These are phyloP conservation scores for Theobroma grandiflorum DNA, from an alignment of 441 rosid genomes.

Conservation along the genomic window DNA sequence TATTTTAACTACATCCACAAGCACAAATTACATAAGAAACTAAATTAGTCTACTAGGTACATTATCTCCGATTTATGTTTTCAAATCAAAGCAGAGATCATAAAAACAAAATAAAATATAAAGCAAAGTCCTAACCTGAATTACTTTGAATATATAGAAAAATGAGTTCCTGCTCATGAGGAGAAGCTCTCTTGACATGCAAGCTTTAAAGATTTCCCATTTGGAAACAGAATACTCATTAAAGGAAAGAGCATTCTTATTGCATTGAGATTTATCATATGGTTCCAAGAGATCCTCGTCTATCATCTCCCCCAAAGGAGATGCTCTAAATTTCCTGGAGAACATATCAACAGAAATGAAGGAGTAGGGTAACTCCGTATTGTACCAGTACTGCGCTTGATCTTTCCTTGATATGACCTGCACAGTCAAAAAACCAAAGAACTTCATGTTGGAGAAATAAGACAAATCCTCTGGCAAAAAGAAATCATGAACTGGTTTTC, in stretches of 20 bases:
- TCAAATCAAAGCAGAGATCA: background rate
- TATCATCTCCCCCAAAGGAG: slow-evolving; percentile 41
- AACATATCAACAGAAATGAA: slow-evolving; percentile 50
- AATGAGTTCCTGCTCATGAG: slow-evolving; percentile 65
- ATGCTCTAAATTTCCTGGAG: slow-evolving; percentile 40
- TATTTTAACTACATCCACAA: background rate
- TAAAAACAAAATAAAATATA: background rate
- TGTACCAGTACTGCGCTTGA: slow-evolving; percentile 70
- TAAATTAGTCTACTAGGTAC: no score
- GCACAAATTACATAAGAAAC: no score
- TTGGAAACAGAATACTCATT: slow-evolving; percentile 46
- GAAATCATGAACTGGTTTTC: background rate
- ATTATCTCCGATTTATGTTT: background rate
- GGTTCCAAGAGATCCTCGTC: slow-evolving; percentile 41
- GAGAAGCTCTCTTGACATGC: slow-evolving; percentile 65
- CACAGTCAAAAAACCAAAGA: slow-evolving; percentile 18
- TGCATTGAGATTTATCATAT: slow-evolving; percentile 47
- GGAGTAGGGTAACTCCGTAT: slow-evolving; percentile 37
- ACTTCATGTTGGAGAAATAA: background rate
- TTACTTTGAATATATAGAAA: slow-evolving; percentile 52
- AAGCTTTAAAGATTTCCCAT: slow-evolving; percentile 63
- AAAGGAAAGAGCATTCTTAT: slow-evolving; percentile 50
- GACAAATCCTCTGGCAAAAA: background rate
- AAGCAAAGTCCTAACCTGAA: slow-evolving; percentile 41
- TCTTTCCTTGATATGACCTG: slow-evolving; percentile 76